Base-by-base conservation (phyloP, 805 yeast species). In the Candida quercuum region DNA sequence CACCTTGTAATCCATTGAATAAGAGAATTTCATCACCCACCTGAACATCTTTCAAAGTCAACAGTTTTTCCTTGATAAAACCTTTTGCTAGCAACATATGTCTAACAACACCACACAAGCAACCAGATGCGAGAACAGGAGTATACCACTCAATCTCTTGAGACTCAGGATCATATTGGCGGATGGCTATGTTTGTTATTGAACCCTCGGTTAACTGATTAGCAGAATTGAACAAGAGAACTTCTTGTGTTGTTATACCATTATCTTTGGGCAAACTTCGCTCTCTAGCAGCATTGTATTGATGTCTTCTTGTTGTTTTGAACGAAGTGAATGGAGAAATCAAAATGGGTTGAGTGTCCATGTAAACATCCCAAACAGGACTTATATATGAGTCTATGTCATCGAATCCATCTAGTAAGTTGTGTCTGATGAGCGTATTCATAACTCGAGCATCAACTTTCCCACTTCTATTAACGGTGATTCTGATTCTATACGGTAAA, bases 1-100 rank as follows among this genome's bases (percentile, higher is more conserved):
- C 82, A 3, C 99, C 99, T 62, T 78, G 74, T 5, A 91, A 69
- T 8, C 87, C 96, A 60, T 91, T 91, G 57, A 87, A 79, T 18
- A 91, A 51, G 25, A 93, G 54, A 1, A 89, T 71, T 25, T 73
- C 76, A 40, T 80, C 87, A 5, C 95, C 95, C n/a, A 59, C 57
- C 23, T 56, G 50, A 4, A 91, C 48, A n/a, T 72, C 72, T 11
- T 62, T 57, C 17, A 67, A 51, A 2, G 54, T 48, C 5, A 85
- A 56, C 2, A 67, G 68, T 19, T 68, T 74, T 53, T 83, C 91
- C 32, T 63, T 61, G 3, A 86, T 60, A 22, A 66, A 52, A 3
- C 74, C 71, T 33, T 77, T 74, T 12, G 64, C 56, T 10, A 87
- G 52, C 33, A 91, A 60, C 56, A 71, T 73, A 45, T 78, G 77